A percentile compares a stretch with the other conserved stretches of the same genome.
phyloP scores from a whole-genome alignment of 768 basidiomycete species.

The Kwoniella newhampshirensis region DNA sequence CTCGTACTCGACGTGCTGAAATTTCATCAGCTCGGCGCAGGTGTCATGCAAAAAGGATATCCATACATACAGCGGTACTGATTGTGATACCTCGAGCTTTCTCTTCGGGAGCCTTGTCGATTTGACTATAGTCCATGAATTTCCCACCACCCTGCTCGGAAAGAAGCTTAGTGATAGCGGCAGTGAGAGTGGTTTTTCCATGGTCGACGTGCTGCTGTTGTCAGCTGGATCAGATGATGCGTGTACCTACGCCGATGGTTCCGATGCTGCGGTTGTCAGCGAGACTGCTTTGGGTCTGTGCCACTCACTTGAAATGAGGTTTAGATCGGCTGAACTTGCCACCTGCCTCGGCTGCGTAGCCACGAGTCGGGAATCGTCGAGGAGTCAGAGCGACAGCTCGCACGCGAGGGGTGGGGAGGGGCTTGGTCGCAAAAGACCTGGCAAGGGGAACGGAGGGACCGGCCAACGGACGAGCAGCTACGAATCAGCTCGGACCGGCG shows the following conservation, averaged over 20 bases:
- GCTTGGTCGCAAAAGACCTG: constrained; percentile 18
- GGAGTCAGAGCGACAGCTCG: constrained; percentile 12
- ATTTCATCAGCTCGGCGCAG: not conserved
- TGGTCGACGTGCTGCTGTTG: constrained; percentile 54
- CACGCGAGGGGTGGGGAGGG: constrained; percentile 16
- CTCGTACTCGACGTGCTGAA: constrained; percentile 90
- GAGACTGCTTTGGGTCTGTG: not conserved
- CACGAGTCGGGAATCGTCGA: constrained; percentile 18
- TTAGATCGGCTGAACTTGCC: constrained; percentile 52
- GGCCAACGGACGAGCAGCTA: constrained; percentile 26
- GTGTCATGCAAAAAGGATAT: not conserved
- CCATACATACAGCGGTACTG: constrained; percentile 67
- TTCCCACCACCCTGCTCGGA: constrained; percentile 67
- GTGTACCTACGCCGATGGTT: constrained; percentile 52
- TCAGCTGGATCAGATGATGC: not conserved
- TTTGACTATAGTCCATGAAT: constrained; percentile 94
- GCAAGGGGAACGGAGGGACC: constrained; percentile 27
- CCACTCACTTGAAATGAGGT: constrained; percentile 55
- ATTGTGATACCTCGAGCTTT: constrained; percentile 99
- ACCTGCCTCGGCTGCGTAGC: constrained; percentile 51
- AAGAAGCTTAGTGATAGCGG: constrained; percentile 75
- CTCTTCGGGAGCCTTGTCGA: constrained; percentile 99
- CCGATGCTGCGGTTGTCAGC: constrained; percentile 49
- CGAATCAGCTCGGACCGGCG: not conserved
- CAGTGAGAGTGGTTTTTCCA: constrained; percentile 55